A percentile compares a stretch with the other conserved stretches of the same genome.
phyloP scores from a whole-genome alignment of 1,139 yeast species.

The Saccharomyces hybrid region DNA sequence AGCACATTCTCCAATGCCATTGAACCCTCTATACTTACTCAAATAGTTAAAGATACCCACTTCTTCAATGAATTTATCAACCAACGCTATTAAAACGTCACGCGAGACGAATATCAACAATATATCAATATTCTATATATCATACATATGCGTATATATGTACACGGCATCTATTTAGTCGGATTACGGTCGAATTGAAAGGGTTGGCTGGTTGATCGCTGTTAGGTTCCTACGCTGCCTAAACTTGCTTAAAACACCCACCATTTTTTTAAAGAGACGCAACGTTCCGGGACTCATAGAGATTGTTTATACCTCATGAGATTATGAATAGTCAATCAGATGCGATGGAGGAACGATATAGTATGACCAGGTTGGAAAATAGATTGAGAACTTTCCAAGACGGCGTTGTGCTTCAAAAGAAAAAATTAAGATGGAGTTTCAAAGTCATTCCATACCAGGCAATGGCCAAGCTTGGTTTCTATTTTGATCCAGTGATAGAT shows the following conservation, averaged over 20 bases:
- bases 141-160: neutral
- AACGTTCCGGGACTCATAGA: neutral
- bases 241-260: too few relatives aligned
- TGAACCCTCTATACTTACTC: neutral
- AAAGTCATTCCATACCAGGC: constrained; percentile 33
- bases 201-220: too few relatives aligned
- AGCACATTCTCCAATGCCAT: too few relatives aligned
- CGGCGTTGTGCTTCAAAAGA: constrained; percentile 22
- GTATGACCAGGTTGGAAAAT: neutral
- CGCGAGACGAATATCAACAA: neutral
- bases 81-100: neutral
- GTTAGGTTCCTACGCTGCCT: too few relatives aligned
- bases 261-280: too few relatives aligned
- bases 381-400: constrained; percentile 29
- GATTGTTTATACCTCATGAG: neutral
- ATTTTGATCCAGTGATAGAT: constrained; percentile 43
- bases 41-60: too few relatives aligned
- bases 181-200: too few relatives aligned
- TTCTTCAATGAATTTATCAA: neutral
- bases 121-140: neutral
- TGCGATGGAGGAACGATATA: neutral
- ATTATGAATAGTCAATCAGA: neutral
- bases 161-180: too few relatives aligned
- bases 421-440: constrained; percentile 34
- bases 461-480: constrained; percentile 65